Base-by-base conservation (phyloP, 495 filamentous ascomycete genomes). In the Annulohypoxylon stygium region DNA sequence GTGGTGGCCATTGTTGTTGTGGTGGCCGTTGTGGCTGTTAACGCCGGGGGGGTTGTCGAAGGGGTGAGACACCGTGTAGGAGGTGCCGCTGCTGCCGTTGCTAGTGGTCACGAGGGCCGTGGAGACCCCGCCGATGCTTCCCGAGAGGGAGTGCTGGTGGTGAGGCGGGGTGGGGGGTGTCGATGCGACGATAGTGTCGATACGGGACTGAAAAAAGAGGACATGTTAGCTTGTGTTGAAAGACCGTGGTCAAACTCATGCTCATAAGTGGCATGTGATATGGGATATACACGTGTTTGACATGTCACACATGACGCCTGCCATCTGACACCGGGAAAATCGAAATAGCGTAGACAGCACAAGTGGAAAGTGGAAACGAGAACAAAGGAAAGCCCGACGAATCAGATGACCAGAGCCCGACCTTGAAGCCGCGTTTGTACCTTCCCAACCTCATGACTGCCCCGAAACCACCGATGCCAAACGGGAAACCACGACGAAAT, bases 101-200 rank as follows among this genome's bases (percentile, higher is more conserved):
- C 48, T 53, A 0, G 39, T 43, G 39, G 14, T 43, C 11, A 12
- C 36, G 36, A 39, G 36, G 36, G 36, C 53, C 53, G 53, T 34
- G 12, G 39, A 43, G 20, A 14, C 59, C 3, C 50, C 50, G 50
- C 50, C n/a, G 37, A 53, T 30, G 48, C 30, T 6, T 30, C 30
- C 30, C 30, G 59, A 18, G 47, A n/a, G 37, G 16, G 37, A 30
- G 34, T 36, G 7, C 10, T 60, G 12, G 23, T 57, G 43, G 11
- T 23, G 51, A 4, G 50, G 48, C 3, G 73, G 69, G 3, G 75
- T 71, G 1, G 67, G 43, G 9, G 71, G 76, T 41, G 63, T 70
- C 20, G 74, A 67, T 23, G 75, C 77, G 20, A 80, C 76, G 65
- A 80, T 78, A n/a, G 47, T 79, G 65, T 79, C 78, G 76, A 78